Conservation (phyloP, 495 filamentous ascomycete genomes). For the Copromyces sp. region DNA sequence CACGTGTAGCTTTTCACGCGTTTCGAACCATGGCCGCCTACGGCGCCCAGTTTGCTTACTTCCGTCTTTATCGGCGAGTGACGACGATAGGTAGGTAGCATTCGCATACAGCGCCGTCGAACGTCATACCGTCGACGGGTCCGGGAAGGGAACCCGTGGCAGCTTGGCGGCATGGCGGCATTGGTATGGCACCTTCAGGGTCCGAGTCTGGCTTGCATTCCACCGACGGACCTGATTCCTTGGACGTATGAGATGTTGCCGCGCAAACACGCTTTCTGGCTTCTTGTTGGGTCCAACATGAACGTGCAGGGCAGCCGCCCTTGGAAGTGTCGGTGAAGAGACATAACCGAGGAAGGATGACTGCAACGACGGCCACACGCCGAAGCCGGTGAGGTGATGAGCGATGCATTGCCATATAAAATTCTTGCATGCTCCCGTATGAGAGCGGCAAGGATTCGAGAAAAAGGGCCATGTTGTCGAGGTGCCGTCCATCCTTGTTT, state of each 20-base stretch:
- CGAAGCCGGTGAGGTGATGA: not conserved
- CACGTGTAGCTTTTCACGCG: not conserved
- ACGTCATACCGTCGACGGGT: not conserved
- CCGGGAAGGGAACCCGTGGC: not conserved
- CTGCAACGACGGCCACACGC: not conserved
- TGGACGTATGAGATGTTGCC: slow-evolving; percentile 21
- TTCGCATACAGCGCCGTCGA: not conserved
- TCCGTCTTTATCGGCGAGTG: not conserved
- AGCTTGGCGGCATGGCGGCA: not conserved
- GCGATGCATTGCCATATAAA: not conserved
- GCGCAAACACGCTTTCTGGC: slow-evolving; percentile 5
- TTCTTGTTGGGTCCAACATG: not conserved
- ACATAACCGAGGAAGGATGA: not conserved
- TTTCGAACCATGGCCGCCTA: not conserved
- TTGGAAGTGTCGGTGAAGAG: slow-evolving; percentile 23
- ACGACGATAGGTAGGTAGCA: not conserved
- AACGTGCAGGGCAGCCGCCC: not conserved
- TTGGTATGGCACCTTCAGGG: not conserved
- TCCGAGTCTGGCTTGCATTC: not conserved
- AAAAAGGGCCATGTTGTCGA: not conserved
- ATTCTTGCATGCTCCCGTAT: not conserved
- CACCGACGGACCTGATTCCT: not conserved
- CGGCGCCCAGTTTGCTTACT: not conserved
- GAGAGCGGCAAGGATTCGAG: not conserved
- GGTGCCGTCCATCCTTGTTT: not conserved